phyloP scores from a whole-genome alignment of 2,329 filamentous ascomycete species.

The Sporothrix schenckii region DNA sequence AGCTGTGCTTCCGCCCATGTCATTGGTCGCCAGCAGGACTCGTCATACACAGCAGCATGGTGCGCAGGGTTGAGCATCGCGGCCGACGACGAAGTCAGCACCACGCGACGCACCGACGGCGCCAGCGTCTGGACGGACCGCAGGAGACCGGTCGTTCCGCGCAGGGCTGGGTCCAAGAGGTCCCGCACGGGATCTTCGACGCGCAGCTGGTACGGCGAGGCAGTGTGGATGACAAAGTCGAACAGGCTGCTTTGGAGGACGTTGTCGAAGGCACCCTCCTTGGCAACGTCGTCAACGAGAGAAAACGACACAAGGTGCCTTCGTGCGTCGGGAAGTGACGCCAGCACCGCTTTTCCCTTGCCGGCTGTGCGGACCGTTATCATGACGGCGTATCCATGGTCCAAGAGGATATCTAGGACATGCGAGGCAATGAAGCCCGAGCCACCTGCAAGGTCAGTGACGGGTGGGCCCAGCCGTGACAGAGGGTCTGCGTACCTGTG shows the following conservation, averaged over 20 bases:
- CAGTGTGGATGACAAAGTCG: slow-evolving; percentile 73
- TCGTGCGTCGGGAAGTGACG: slow-evolving; percentile 48
- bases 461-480: no score
- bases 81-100: slow-evolving; percentile 55
- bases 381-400: slow-evolving; percentile 48
- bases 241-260: slow-evolving; percentile 58
- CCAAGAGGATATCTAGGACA: slow-evolving; percentile 52
- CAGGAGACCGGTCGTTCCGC: slow-evolving; percentile 55
- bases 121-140: slow-evolving; percentile 51
- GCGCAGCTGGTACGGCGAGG: slow-evolving; percentile 72
- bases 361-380: slow-evolving; percentile 53
- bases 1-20: slow-evolving; percentile 45
- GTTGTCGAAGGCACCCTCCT: slow-evolving; percentile 69
- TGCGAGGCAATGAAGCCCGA: slow-evolving; percentile 60
- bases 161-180: slow-evolving; percentile 59
- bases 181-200: slow-evolving; percentile 55
- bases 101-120: slow-evolving; percentile 64
- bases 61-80: slow-evolving; percentile 47
- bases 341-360: slow-evolving; percentile 51
- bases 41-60: slow-evolving; percentile 47
- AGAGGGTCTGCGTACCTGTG: slow-evolving; percentile 43
- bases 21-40: slow-evolving; percentile 46
- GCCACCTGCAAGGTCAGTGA: slow-evolving; percentile 46
- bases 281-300: slow-evolving; percentile 73
- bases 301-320: slow-evolving; percentile 48